Base-by-base conservation (phyloP, 805 yeast species). In the Saturnispora hagleri region DNA sequence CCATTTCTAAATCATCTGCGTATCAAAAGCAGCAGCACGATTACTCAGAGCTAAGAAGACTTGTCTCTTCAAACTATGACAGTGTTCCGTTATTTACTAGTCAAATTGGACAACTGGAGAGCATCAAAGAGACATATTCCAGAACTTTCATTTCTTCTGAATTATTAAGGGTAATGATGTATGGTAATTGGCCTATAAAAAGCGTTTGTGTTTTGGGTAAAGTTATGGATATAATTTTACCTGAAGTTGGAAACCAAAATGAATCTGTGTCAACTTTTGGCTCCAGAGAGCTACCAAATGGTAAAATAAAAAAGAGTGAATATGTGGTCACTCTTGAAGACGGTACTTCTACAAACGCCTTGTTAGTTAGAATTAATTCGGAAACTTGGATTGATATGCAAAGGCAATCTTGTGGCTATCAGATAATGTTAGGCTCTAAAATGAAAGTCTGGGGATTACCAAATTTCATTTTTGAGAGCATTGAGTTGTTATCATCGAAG, bases 121-220 rank as follows among this genome's bases (percentile, higher is more conserved):
- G 50, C 15, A 56, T 66, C 3, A 44, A 59, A 2, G 56, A 58
- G 0, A 48, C 69, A 0, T 71, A 71, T 49, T 63, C 60, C 3
- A 47, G 51, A n/a, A 52, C 35, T 51, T 18, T 50, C n/a, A 46
- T 28, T 2, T 49, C 59, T 3, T 55, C 56, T 9, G 63, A 66
- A 4, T 8, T 26, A 3, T 18, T 34, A n/a, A 8, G 52, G 4
- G 34, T 56, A 5, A 4, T 68, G 3, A 56, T 77, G 60, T 59
- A 67, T 38, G 59, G 61, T 1, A 77, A 77, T 53, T 74, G 75
- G 59, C 82, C 82, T 0, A 47, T 76, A 2, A 55, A 60, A 18
- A 57, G 57, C 20, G 57, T 77, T 0, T 55, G 57, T 13, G 52
- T 77, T 0, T 46, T 62, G 35, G 82, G 80, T 0, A 46, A 48